Base-by-base conservation (phyloP, 2,329 filamentous ascomycete species). In the Pyrenochaeta sp. region DNA sequence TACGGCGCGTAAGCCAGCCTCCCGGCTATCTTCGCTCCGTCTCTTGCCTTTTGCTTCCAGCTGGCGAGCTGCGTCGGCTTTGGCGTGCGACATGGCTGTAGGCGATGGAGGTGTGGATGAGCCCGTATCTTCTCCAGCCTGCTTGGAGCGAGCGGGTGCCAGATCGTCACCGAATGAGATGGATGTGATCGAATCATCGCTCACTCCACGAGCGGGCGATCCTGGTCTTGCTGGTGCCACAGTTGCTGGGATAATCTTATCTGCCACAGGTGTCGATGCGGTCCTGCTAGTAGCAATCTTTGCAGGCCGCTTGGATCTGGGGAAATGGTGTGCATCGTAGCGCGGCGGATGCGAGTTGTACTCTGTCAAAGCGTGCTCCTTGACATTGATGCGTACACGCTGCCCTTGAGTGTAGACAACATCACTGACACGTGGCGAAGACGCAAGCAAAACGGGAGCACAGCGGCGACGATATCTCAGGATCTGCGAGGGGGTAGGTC, bases 381-480 rank as follows among this genome's bases (percentile, higher is more conserved):
- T 75, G 55, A 75, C 72, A 54, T 80, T 78, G 66, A 82, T 76
- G 45, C 75, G 77, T 57, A 80, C 66, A 36, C 80, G 77, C 45
- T 71, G 68, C 40, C 78, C 79, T 27, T 74, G 64, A 45, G 56
- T 65, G 56, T 79, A 78, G 6, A 82, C 67, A n/a, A 82, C 72
- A 50, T 80, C 77, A 65, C 75, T 79, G 0, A 79, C 77, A 30
- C 80, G 73, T 2, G 77, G 74, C 2, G 79, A 77, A 35, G 77
- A 75, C 18, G 73, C 72, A 7, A 77, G 72, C 11, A 82, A 64
- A 5, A 80, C 69, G 1, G 80, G 80, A 45, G 79, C 75, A 58
- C 80, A 82, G 27, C 80, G 76, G 6, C 77, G 74, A 46, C 79
- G 76, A 68, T 82, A 82, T 47, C 80, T 77, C 33, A 77, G 70